Evolutionary conservation across 441 rosid genomes (phyloP), one percentile per base, ranked within the genome.

Genomic region (Cnidoscolus chayamansa): DNA sequence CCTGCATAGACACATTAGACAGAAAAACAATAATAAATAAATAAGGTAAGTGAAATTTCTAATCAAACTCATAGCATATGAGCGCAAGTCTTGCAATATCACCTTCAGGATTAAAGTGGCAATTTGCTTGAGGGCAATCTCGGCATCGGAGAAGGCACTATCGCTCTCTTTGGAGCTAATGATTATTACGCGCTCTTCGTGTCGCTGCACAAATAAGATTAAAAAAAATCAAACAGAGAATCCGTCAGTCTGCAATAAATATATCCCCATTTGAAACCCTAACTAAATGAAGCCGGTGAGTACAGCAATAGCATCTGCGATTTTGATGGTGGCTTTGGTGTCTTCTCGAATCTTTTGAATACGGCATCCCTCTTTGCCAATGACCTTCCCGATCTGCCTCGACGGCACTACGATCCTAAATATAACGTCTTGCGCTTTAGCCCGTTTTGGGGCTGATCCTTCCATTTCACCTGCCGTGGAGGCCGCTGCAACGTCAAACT

Each of bases 301-400:
- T 75, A 83, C 91, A n/a, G 81, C 87, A 51, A 87, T 61, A 56
- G 91, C 83, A 65, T 87, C 91, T 20, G 90, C 91, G 40, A 89
- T 87, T 74, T 87, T 89, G 72, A 89, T 74, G 16, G 88, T 84
- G 45, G 94, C 91, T 79, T 81, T 87, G 32, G 90, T 84, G 17
- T 83, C 88, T 79, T 87, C 94, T 47, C 90, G 88, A 76, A 89
- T 84, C 84, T 80, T 83, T 84, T 89, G 88, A 69, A 89, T 87
- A 40, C 89, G 83, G 62, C 83, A 79, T 10, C 91, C 91, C 60
- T 80, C 85, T 74, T 84, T 87, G 32, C 93, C 93, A 47, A 89
- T 89, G 20, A 87, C 89, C 70, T 89, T 89, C 35, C 94, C 91
- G 84, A 89, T 84, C 88, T 89, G 88, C 72, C 81, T 77, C 55